A percentile compares a stretch with the other conserved stretches of the same genome.
These are phyloP conservation scores for Asterionellopsis glacialis DNA, from an alignment of 108 stramenopile species.

Conservation along the genomic window DNA sequence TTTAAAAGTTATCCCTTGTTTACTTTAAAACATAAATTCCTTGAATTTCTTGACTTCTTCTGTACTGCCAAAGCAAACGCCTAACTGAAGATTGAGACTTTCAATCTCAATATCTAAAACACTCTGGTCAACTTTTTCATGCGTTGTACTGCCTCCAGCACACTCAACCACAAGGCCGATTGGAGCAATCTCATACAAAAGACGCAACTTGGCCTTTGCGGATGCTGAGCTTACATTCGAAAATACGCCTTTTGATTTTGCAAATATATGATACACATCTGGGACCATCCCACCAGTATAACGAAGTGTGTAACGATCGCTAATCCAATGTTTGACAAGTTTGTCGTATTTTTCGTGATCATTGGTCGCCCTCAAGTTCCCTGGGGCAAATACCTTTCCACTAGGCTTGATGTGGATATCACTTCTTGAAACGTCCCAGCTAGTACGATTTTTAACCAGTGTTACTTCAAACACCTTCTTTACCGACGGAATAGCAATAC, in stretches of 20 bases:
- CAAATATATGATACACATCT: constrained; percentile 71
- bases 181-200: constrained; percentile 84
- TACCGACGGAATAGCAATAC: constrained; percentile 61
- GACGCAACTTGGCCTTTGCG: constrained; percentile 75
- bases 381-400: constrained; percentile 83
- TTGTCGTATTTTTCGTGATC: constrained; percentile 68
- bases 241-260: constrained; percentile 66
- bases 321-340: constrained; percentile 71
- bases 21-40: constrained; percentile 55
- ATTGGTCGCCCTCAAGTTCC: constrained; percentile 80
- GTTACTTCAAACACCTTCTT: constrained; percentile 55
- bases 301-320: constrained; percentile 75
- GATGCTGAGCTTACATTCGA: constrained; percentile 74
- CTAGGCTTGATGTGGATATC: constrained; percentile 30
- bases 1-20: too few relatives aligned
- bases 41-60: constrained; percentile 75
- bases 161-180: constrained; percentile 78
- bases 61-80: constrained; percentile 72
- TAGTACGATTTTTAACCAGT: constrained; percentile 39
- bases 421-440: constrained; percentile 48
- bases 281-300: constrained; percentile 74
- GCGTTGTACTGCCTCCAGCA: constrained; percentile 63
- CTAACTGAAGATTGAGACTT: constrained; percentile 73
- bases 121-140: constrained; percentile 38
- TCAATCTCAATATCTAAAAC: constrained; percentile 71